Percentiles rank a stretch among this genome's conserved stretches.
Conservation (phyloP, 2,329 filamentous ascomycete genomes). For the Aspergillus floridensis region DNA sequence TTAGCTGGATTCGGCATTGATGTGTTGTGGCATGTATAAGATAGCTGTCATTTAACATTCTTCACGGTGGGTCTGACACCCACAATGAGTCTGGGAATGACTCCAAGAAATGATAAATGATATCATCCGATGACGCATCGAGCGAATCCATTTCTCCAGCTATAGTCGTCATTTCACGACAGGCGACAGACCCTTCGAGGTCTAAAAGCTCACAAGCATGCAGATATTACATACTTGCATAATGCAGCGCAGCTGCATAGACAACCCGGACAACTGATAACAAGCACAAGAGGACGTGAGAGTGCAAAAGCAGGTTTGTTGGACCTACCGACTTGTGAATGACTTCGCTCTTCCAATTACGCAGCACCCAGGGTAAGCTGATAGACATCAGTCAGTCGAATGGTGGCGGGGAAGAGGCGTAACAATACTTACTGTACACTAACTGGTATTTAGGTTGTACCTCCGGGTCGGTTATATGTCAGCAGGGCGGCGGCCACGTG, state of each 20-base stretch:
- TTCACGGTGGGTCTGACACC: not conserved
- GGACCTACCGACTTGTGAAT: not conserved
- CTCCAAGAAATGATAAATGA: too few species aligned
- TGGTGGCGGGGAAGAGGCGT: not conserved
- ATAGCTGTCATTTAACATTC: not conserved
- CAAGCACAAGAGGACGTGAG: not conserved
- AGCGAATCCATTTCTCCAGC: too few species aligned
- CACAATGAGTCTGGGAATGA: not conserved
- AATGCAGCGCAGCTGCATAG: not conserved
- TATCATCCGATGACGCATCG: too few species aligned
- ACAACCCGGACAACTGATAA: not conserved
- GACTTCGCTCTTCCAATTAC: not conserved
- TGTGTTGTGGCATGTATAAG: not conserved
- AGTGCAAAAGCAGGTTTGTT: not conserved
- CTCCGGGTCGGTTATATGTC: not conserved
- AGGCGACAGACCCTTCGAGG: too few species aligned
- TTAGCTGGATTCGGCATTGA: not conserved
- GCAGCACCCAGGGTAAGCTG: not conserved
- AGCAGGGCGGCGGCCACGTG: conserved; percentile 1
- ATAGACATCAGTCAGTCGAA: not conserved
- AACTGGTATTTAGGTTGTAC: too few species aligned
- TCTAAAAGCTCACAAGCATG: not conserved
- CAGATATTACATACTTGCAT: not conserved
- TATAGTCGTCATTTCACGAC: too few species aligned
- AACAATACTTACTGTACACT: not conserved